Conservation (phyloP, 176 grass and related monocot species). For the Eragrostis nindensis region DNA sequence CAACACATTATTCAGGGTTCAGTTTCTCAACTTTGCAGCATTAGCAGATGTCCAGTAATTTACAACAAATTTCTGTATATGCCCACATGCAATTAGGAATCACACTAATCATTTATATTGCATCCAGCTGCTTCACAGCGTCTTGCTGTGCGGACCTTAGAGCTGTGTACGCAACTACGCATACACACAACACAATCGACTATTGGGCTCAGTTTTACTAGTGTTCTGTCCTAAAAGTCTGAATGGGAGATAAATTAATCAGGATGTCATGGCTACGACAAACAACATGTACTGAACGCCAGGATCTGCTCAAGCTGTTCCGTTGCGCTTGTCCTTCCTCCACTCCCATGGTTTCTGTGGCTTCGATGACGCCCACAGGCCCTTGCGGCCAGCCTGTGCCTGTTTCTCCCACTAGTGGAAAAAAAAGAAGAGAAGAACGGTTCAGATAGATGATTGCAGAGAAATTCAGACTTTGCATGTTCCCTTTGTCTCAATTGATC, state of each 20-base stretch:
- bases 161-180: too few species aligned
- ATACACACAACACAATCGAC: too few species aligned
- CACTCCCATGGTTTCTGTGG: conserved; percentile 98
- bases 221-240: too few species aligned
- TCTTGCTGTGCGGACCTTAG: too few species aligned
- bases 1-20: too few species aligned
- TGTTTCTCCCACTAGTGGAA: conserved; percentile 80
- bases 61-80: too few species aligned
- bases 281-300: background rate
- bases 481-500: background rate
- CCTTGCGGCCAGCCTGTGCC: conserved; percentile 58
- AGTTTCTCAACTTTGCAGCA: too few species aligned
- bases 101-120: too few species aligned
- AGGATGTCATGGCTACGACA: background rate
- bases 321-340: conserved; percentile 77
- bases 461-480: background rate
- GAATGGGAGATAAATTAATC: conserved; percentile 25
- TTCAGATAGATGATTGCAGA: background rate
- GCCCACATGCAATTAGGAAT: too few species aligned
- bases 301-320: conserved; percentile 26
- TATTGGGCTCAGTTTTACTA: too few species aligned
- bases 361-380: conserved; percentile 75
- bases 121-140: too few species aligned
- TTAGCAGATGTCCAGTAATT: too few species aligned
- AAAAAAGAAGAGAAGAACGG: background rate